phyloP scores from a whole-genome alignment of 2,329 filamentous ascomycete species.

The Aureobasidium subglaciale region DNA sequence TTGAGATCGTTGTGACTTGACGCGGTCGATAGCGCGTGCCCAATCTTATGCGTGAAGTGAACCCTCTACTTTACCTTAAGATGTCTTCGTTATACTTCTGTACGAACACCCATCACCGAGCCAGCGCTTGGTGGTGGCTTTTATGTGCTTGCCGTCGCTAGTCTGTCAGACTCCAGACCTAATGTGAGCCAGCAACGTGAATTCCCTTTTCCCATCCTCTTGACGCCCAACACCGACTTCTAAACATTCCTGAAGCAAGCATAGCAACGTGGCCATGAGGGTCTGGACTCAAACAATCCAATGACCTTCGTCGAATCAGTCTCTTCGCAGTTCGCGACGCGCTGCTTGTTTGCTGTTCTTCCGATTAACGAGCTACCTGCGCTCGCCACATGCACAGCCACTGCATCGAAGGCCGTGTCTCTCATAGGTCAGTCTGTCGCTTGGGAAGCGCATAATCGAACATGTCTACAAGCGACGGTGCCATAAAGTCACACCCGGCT shows the following conservation, averaged over 20 bases:
- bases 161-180: neutral
- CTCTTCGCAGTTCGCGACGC: neutral
- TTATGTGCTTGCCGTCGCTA: neutral
- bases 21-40: too few relatives aligned
- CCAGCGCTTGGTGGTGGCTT: too few relatives aligned
- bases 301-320: neutral
- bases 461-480: conserved; percentile 12
- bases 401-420: neutral
- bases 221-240: neutral
- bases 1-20: too few relatives aligned
- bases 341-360: too few relatives aligned
- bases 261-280: neutral
- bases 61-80: too few relatives aligned
- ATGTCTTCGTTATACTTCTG: too few relatives aligned
- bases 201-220: neutral
- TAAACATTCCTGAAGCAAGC: neutral
- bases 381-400: conserved; percentile 12
- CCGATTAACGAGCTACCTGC: neutral
- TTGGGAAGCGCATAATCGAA: conserved; percentile 12
- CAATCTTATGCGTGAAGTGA: too few relatives aligned
- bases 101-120: too few relatives aligned
- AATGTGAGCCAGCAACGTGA: neutral
- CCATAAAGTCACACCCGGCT: conserved; percentile 9
- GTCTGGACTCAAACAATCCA: neutral
- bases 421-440: conserved; percentile 6